A percentile compares a stretch with the other conserved stretches of the same genome.
phyloP scores from a whole-genome alignment of 2,329 filamentous ascomycete genomes.

The Aspergillus pseudoviridinutans region DNA sequence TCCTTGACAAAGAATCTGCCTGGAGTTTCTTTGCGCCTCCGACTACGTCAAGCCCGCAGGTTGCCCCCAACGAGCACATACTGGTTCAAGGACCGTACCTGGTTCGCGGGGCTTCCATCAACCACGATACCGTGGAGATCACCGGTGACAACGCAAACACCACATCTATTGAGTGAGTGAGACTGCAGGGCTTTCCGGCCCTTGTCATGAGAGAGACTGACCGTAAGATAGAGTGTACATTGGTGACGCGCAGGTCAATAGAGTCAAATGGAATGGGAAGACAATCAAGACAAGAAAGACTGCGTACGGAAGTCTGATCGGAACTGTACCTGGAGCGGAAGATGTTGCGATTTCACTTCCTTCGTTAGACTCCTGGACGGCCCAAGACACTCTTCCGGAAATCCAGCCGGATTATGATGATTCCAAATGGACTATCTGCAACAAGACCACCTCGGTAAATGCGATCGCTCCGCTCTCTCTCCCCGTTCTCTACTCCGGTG shows the following conservation, averaged over 20 bases:
- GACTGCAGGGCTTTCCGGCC: not conserved
- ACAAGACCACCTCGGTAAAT: slow-evolving; percentile 48
- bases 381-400: slow-evolving; percentile 51
- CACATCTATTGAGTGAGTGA: slow-evolving; percentile 41
- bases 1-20: slow-evolving; percentile 51
- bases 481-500: slow-evolving; percentile 52
- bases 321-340: slow-evolving; percentile 37
- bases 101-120: slow-evolving; percentile 39
- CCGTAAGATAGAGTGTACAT: slow-evolving; percentile 31
- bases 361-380: slow-evolving; percentile 45
- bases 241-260: slow-evolving; percentile 36
- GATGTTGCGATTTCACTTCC: slow-evolving; percentile 43
- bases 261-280: slow-evolving; percentile 47
- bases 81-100: slow-evolving; percentile 45
- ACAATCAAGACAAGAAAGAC: slow-evolving; percentile 35
- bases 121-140: slow-evolving; percentile 31
- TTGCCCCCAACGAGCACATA: slow-evolving; percentile 45
- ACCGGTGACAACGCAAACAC: slow-evolving; percentile 40
- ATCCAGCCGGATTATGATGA: slow-evolving; percentile 47
- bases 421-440: slow-evolving; percentile 48
- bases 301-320: slow-evolving; percentile 45
- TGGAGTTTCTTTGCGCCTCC: slow-evolving; percentile 56
- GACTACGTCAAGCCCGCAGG: slow-evolving; percentile 43
- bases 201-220: not conserved
- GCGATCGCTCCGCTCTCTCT: slow-evolving; percentile 46